These are phyloP conservation scores for Lignosus rhinocerotis DNA, from an alignment of 1,284 basidiomycete species.

Conservation along the genomic window DNA sequence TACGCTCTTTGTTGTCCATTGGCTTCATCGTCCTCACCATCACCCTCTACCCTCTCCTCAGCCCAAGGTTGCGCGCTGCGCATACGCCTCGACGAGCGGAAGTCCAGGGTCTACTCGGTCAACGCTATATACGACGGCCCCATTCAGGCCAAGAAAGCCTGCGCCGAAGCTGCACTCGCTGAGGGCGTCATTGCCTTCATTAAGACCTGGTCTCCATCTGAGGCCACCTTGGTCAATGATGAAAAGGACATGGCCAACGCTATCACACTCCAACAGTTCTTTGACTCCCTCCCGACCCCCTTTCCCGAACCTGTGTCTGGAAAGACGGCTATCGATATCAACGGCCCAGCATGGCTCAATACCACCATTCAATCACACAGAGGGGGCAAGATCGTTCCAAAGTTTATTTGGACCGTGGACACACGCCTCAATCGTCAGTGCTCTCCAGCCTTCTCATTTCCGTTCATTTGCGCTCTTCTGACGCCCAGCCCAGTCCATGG, in stretches of 20 bases:
- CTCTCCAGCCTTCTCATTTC: not conserved
- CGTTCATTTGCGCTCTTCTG: slow-evolving; percentile 4
- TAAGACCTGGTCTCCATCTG: slow-evolving; percentile 49
- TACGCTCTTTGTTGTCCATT: slow-evolving; percentile 31
- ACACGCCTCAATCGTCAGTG: slow-evolving; percentile 44
- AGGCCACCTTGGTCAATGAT: slow-evolving; percentile 28
- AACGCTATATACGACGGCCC: slow-evolving; percentile 40
- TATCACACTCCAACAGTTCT: slow-evolving; percentile 52
- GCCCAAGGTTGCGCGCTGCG: slow-evolving; percentile 57
- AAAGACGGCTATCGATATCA: slow-evolving; percentile 47
- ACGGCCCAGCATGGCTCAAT: slow-evolving; percentile 56
- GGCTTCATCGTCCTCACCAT: not conserved
- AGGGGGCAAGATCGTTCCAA: slow-evolving; percentile 45
- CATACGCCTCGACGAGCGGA: slow-evolving; percentile 49
- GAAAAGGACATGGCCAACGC: slow-evolving; percentile 8
- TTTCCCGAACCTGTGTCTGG: slow-evolving; percentile 52
- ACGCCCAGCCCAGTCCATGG: slow-evolving; percentile 50
- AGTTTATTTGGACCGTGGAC: slow-evolving; percentile 47
- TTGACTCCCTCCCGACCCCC: slow-evolving; percentile 57
- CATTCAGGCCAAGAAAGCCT: slow-evolving; percentile 50
- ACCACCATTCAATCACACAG: slow-evolving; percentile 49
- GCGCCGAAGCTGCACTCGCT: slow-evolving; percentile 50
- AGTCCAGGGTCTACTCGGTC: slow-evolving; percentile 50
- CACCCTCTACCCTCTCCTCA: slow-evolving; percentile 18
- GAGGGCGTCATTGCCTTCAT: slow-evolving; percentile 59